These are phyloP conservation scores for Betula pendula DNA, from an alignment of 306 rosid species.

Conservation along the genomic window DNA sequence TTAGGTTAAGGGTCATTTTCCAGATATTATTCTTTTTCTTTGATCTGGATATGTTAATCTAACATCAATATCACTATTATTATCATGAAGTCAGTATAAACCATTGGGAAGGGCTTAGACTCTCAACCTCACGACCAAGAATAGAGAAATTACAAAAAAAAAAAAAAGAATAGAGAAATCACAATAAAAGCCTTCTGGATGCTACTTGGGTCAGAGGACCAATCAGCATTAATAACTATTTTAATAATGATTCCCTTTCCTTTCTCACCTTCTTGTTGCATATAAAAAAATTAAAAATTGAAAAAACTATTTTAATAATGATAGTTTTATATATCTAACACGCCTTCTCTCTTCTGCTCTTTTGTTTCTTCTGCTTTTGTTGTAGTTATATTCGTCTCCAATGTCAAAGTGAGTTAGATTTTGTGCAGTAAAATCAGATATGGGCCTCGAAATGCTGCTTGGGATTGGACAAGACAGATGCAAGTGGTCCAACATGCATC, in stretches of 20 bases:
- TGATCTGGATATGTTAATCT: not conserved
- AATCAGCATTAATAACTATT: no score
- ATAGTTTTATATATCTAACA: not conserved
- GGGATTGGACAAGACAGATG: not conserved
- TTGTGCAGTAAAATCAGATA: not conserved
- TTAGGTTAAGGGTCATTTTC: constrained; percentile 1
- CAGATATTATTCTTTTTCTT: not conserved
- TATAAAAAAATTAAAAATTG: no score
- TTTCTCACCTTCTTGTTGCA: no score
- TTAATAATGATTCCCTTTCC: no score
- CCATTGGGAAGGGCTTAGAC: no score
- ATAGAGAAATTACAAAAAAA: no score
- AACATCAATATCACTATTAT: not conserved
- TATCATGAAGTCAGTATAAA: not conserved
- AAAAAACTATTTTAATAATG: not conserved
- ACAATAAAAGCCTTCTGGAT: not conserved
- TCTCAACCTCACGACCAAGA: no score
- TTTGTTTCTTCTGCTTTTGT: not conserved
- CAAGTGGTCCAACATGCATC: not conserved
- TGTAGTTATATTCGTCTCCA: not conserved
- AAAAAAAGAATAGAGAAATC: no score
- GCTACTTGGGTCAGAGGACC: no score
- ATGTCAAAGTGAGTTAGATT: not conserved
- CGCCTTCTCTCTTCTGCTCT: not conserved
- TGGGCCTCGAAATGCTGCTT: not conserved